Evolutionary conservation across 164 flowering plant genomes (phyloP).

Genomic region (Warburgia ugandensis): DNA sequence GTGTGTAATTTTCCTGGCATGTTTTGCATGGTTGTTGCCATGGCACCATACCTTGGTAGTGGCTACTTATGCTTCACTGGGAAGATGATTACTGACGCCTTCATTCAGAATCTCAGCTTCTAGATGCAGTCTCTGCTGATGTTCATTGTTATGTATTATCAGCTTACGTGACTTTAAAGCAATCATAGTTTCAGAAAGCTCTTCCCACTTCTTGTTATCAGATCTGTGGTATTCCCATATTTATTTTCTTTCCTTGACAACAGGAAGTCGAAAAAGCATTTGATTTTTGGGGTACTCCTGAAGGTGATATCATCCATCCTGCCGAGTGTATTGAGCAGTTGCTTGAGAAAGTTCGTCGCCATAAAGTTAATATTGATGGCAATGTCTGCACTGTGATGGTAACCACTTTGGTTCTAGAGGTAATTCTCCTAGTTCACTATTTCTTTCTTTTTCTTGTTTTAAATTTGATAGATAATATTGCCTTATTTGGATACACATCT

Average conservation of each 20-base stretch:
- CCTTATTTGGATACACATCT: background rate
- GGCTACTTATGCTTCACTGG: too few species aligned
- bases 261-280: constrained; percentile 61
- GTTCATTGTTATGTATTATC: too few species aligned
- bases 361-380: constrained; percentile 84
- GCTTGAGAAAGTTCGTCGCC: constrained; percentile 79
- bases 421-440: constrained; percentile 19
- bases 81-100: too few species aligned
- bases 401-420: constrained; percentile 90
- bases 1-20: too few species aligned
- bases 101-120: too few species aligned
- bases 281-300: constrained; percentile 45
- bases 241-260: background rate
- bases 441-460: background rate
- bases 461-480: background rate
- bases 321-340: constrained; percentile 85
- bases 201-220: background rate
- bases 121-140: too few species aligned
- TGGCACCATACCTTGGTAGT: too few species aligned
- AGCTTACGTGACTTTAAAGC: too few species aligned
- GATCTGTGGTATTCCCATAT: background rate
- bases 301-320: constrained; percentile 53
- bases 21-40: too few species aligned
- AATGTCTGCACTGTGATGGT: constrained; percentile 88
- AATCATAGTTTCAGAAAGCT: background rate